These are phyloP conservation scores for Penicillium polonicum DNA, from an alignment of 2,329 filamentous ascomycete species.

Conservation along the genomic window DNA sequence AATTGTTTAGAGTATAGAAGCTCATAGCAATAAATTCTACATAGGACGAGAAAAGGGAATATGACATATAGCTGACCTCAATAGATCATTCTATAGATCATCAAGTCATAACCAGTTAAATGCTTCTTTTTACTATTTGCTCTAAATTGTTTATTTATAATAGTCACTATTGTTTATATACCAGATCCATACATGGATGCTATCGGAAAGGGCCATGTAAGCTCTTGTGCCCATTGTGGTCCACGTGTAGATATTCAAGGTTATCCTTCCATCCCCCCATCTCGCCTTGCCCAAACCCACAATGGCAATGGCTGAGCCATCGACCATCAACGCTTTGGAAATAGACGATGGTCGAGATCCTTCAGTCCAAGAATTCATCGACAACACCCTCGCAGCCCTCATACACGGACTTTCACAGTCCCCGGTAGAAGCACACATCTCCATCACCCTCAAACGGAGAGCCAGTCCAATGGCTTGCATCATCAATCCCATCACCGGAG, in stretches of 20 bases:
- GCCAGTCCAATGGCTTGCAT: conserved; percentile 21
- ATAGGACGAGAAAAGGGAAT: not conserved
- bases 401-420: conserved; percentile 27
- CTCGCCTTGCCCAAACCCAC: not conserved
- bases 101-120: not conserved
- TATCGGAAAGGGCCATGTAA: not conserved
- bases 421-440: conserved; percentile 28
- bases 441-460: conserved; percentile 32
- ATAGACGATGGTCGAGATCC: conserved; percentile 9
- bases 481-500: conserved; percentile 31
- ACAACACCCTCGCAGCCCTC: conserved; percentile 26
- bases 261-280: not conserved
- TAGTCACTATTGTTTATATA: not conserved
- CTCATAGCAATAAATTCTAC: not conserved
- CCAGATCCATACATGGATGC: not conserved
- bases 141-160: too few species aligned
- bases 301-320: conserved; percentile 1
- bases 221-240: not conserved
- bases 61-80: not conserved
- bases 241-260: not conserved
- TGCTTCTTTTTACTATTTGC: not conserved
- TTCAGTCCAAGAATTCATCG: conserved; percentile 32
- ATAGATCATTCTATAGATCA: not conserved
- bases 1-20: not conserved
- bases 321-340: not conserved